Percentiles rank a stretch among this genome's conserved stretches.
These are phyloP conservation scores for Penicillium sp. DNA, from an alignment of 2,329 filamentous ascomycete species.

Conservation along the genomic window DNA sequence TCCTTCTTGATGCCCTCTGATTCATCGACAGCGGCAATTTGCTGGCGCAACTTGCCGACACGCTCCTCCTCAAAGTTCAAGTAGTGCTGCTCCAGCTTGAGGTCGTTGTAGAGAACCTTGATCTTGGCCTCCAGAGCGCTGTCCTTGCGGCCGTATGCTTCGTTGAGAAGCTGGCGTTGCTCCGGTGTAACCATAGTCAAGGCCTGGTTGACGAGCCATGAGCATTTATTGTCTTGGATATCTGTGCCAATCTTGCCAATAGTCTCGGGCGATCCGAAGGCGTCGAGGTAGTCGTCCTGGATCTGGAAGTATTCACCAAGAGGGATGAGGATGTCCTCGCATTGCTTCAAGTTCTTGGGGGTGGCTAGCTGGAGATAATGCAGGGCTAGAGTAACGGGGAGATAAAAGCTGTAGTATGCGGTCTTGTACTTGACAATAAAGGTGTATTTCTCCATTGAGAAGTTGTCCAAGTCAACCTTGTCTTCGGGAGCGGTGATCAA, in stretches of 20 bases:
- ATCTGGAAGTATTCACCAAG: conserved; percentile 99
- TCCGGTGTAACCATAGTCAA: conserved; percentile 74
- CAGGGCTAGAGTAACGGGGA: conserved; percentile 87
- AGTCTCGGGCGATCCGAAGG: conserved; percentile 85
- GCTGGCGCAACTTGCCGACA: conserved; percentile 69
- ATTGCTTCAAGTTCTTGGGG: conserved; percentile 80
- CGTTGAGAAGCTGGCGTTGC: conserved; percentile 81
- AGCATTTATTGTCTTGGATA: conserved; percentile 99
- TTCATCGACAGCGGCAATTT: conserved; percentile 81
- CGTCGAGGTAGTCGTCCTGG: conserved; percentile 98
- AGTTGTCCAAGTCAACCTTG: conserved; percentile 87
- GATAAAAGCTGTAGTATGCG: conserved; percentile 98
- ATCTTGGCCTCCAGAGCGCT: conserved; percentile 74
- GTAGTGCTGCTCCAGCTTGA: conserved; percentile 80
- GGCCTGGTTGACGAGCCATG: conserved; percentile 95
- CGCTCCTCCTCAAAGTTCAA: conserved; percentile 84
- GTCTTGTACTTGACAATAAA: conserved; percentile 99
- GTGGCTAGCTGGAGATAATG: conserved; percentile 82
- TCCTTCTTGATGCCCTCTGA: conserved; percentile 81
- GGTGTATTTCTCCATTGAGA: conserved; percentile 88
- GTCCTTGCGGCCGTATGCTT: conserved; percentile 94
- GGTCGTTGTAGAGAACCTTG: conserved; percentile 83
- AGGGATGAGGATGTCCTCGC: conserved; percentile 88
- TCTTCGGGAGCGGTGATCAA: conserved; percentile 95
- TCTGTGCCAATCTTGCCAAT: conserved; percentile 99